Percentiles rank a stretch among this genome's conserved stretches.
These are phyloP conservation scores for Starmerella apicola DNA, from an alignment of 805 yeast species.

Conservation along the genomic window DNA sequence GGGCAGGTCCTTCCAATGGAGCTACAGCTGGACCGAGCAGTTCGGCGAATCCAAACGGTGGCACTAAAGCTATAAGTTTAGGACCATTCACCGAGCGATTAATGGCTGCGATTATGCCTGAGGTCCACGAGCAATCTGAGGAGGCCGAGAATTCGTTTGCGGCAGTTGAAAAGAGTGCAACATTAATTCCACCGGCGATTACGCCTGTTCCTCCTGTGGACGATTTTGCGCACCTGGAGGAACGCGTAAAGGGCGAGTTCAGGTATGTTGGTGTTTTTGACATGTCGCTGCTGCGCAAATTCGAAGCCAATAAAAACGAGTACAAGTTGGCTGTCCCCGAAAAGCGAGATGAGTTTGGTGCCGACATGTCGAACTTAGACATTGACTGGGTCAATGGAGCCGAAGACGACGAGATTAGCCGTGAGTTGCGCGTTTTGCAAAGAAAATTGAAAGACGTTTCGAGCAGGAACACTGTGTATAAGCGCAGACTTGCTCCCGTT, in stretches of 20 bases:
- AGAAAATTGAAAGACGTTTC: constrained; percentile 49
- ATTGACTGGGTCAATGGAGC: constrained; percentile 66
- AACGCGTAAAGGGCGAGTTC: constrained; percentile 73
- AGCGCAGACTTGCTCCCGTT: constrained; percentile 51
- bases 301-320: constrained; percentile 24
- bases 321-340: constrained; percentile 19
- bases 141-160: not conserved
- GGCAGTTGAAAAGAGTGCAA: constrained; percentile 5
- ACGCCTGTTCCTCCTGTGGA: constrained; percentile 34
- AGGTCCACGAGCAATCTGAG: constrained; percentile 12
- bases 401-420: constrained; percentile 90
- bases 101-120: constrained; percentile 57
- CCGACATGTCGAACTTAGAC: constrained; percentile 18
- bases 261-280: constrained; percentile 76
- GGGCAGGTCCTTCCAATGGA: not conserved
- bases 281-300: constrained; percentile 24
- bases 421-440: constrained; percentile 68
- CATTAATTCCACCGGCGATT: constrained; percentile 24
- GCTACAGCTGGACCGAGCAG: not conserved
- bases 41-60: constrained; percentile 19
- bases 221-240: constrained; percentile 75
- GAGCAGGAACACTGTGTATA: constrained; percentile 52
- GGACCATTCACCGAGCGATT: constrained; percentile 85
- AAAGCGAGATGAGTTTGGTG: constrained; percentile 17
- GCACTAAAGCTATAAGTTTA: constrained; percentile 42